Percentiles rank a stretch among this genome's conserved stretches.
These are phyloP conservation scores for Plasmodium cynomolgi DNA, from an alignment of 169 alveolate genomes.

Conservation along the genomic window DNA sequence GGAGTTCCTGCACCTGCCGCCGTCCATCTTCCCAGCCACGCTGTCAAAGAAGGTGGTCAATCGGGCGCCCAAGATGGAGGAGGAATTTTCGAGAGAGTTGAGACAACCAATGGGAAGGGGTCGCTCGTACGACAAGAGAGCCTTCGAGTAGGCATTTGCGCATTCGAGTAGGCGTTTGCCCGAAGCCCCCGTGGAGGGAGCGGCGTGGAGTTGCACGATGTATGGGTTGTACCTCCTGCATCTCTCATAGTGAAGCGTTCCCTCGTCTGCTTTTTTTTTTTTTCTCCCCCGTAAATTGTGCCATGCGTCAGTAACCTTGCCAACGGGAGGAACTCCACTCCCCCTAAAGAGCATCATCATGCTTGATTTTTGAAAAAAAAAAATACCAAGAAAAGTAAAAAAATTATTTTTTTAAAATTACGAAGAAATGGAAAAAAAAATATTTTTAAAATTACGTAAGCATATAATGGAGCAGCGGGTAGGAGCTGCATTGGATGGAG, in stretches of 20 bases:
- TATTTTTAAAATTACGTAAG: no score
- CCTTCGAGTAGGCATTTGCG: conserved; percentile 3
- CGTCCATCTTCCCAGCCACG: conserved; percentile 95
- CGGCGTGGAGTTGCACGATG: not conserved
- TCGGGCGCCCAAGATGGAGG: conserved; percentile 75
- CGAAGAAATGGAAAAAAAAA: no score
- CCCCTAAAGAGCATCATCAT: not conserved
- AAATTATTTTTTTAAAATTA: no score
- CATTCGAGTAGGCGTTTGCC: conserved; percentile 5
- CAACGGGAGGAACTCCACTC: not conserved
- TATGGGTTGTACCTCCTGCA: not conserved
- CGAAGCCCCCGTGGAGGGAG: no score
- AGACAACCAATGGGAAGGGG: conserved; percentile 76
- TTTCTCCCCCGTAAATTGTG: not conserved
- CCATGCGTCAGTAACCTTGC: not conserved
- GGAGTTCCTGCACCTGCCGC: conserved; percentile 92
- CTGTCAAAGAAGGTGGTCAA: conserved; percentile 89
- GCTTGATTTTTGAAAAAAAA: not conserved
- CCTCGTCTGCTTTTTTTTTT: not conserved
- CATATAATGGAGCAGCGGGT: not conserved
- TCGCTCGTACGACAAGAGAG: conserved; percentile 40
- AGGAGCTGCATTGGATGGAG: not conserved
- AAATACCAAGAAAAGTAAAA: not conserved
- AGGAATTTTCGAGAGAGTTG: conserved; percentile 59
- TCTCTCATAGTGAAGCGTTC: not conserved